Evolutionary conservation across 108 stramenopile species (phyloP).

Genomic region (Skeletonema menzelii): DNA sequence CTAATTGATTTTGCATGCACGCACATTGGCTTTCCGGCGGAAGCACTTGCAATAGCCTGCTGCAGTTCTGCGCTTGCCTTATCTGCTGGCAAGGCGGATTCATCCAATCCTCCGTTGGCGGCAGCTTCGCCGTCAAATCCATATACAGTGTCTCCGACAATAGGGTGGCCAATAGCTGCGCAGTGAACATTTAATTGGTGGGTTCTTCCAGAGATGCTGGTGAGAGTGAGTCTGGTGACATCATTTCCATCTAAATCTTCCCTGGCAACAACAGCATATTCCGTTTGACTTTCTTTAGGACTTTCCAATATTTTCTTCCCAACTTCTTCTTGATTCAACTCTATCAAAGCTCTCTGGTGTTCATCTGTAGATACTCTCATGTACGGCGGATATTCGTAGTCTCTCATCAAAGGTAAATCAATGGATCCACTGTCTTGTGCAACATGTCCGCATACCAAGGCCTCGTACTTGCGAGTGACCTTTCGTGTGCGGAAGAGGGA

Average conservation of each 20-base stretch:
- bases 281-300: conserved; percentile 80
- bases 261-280: conserved; percentile 62
- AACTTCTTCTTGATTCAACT: conserved; percentile 57
- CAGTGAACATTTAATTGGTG: conserved; percentile 89
- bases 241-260: conserved; percentile 70
- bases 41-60: conserved; percentile 41
- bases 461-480: conserved; percentile 79
- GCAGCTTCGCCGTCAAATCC: conserved; percentile 76
- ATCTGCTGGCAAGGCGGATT: conserved; percentile 49
- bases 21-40: conserved; percentile 57
- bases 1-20: conserved; percentile 77
- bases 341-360: conserved; percentile 66
- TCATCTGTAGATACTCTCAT: conserved; percentile 81
- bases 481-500: conserved; percentile 66
- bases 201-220: conserved; percentile 80
- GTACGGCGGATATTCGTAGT: conserved; percentile 81
- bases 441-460: conserved; percentile 76
- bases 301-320: conserved; percentile 72
- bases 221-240: conserved; percentile 72
- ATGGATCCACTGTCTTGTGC: conserved; percentile 70
- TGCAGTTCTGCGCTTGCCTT: conserved; percentile 65
- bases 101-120: conserved; percentile 73
- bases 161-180: conserved; percentile 89
- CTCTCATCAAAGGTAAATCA: conserved; percentile 74
- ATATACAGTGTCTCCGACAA: conserved; percentile 84